Evolutionary conservation across 345 rosid genomes (phyloP).

Genomic region (Arabis hirsuta): DNA sequence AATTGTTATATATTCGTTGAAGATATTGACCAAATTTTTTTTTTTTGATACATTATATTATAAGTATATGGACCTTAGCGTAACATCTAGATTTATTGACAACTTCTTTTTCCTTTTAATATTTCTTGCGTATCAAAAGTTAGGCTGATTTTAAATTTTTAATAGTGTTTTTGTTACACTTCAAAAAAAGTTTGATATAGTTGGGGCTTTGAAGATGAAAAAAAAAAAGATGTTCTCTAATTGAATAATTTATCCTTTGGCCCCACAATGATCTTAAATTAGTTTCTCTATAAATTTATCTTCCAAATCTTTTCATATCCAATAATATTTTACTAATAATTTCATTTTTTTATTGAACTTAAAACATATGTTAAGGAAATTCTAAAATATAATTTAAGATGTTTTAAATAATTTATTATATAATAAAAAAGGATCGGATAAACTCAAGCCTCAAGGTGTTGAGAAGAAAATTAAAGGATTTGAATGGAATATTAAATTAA

Average conservation of each 20-base stretch:
- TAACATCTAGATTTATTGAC: background rate
- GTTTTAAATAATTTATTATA: no score
- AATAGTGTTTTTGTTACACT: background rate
- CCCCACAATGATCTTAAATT: conserved; percentile 17
- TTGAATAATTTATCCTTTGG: background rate
- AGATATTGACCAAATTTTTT: conserved; percentile 9
- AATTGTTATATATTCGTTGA: background rate
- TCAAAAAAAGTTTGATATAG: background rate
- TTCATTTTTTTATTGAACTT: no score
- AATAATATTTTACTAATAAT: background rate
- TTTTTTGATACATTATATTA: background rate
- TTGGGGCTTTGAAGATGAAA: background rate
- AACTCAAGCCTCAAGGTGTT: background rate
- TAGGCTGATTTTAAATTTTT: background rate
- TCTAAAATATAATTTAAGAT: background rate
- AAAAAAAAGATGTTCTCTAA: background rate
- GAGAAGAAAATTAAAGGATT: background rate
- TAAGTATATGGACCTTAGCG: background rate
- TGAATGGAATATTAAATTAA: background rate
- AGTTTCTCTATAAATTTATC: conserved; percentile 11
- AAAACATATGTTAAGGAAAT: background rate
- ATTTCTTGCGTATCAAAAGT: background rate
- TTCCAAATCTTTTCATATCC: conserved; percentile 25
- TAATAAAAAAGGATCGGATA: background rate
- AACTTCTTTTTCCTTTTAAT: background rate